A percentile compares a stretch with the other conserved stretches of the same genome.
phyloP scores from a whole-genome alignment of 106 monocot species.

The Dendrobium nobile region DNA sequence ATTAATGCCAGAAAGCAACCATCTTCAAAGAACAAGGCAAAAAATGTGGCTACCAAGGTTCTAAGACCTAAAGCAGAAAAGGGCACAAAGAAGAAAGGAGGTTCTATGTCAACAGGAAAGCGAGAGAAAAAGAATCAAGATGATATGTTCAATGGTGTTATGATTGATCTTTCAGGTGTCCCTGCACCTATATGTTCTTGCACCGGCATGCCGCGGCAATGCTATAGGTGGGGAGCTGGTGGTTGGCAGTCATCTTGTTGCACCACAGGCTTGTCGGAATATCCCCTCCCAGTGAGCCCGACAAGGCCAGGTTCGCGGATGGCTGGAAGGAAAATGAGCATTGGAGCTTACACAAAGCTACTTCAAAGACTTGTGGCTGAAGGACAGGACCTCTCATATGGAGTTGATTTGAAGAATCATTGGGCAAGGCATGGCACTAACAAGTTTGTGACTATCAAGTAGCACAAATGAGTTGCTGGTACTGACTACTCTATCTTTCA shows the following conservation, averaged over 20 bases:
- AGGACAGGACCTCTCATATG: conserved; percentile 38
- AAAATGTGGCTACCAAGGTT: conserved; percentile 2
- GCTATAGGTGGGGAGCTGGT: conserved; percentile 73
- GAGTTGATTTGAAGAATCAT: conserved; percentile 58
- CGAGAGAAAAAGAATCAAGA: conserved; percentile 46
- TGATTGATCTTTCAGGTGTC: conserved; percentile 44
- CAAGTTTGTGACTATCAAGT: conserved; percentile 65
- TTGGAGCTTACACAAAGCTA: conserved; percentile 59
- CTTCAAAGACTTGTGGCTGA: conserved; percentile 47
- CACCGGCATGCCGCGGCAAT: conserved; percentile 54
- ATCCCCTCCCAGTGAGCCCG: conserved; percentile 72
- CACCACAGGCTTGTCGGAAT: conserved; percentile 57
- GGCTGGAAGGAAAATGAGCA: conserved; percentile 77
- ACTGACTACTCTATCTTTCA: background rate
- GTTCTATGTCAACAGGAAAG: conserved; percentile 18
- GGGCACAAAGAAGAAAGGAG: conserved; percentile 26
- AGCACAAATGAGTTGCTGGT: conserved; percentile 3
- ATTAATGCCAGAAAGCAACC: conserved; percentile 25
- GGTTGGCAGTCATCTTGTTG: conserved; percentile 87
- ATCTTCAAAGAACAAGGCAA: background rate
- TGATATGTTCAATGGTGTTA: conserved; percentile 8
- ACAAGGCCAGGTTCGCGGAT: conserved; percentile 51
- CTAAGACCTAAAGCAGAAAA: conserved; percentile 32
- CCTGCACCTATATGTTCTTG: conserved; percentile 65
- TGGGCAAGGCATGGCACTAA: conserved; percentile 72